These are phyloP conservation scores for Trametopsis cervina DNA, from an alignment of 768 basidiomycete species.

Conservation along the genomic window DNA sequence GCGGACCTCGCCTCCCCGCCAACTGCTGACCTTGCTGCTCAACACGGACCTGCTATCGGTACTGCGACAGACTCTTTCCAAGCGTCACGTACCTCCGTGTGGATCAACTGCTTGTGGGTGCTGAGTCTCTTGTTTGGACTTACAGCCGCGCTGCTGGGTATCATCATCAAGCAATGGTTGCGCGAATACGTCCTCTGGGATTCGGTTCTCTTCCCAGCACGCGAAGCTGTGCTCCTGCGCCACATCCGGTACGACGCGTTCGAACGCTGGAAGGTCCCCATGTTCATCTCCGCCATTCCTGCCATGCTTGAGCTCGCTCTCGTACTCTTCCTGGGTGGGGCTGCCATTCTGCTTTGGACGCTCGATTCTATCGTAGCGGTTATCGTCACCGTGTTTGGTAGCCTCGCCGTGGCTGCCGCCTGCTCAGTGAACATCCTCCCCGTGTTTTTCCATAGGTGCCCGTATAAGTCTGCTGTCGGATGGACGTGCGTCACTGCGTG, in stretches of 20 bases:
- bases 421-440: slow-evolving; percentile 1
- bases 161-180: slow-evolving; percentile 6
- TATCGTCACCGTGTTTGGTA: neutral
- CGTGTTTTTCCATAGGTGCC: neutral
- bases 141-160: slow-evolving; percentile 3
- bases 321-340: slow-evolving; percentile 3
- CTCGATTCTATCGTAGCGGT: slow-evolving; percentile 1
- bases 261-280: slow-evolving; percentile 1
- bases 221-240: slow-evolving; percentile 1
- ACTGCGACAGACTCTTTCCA: neutral
- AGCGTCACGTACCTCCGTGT: neutral
- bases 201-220: neutral
- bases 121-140: slow-evolving; percentile 4
- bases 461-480: slow-evolving; percentile 6
- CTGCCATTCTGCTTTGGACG: slow-evolving; percentile 4
- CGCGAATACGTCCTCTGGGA: slow-evolving; percentile 6
- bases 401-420: neutral
- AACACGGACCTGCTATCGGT: neutral
- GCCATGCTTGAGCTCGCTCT: slow-evolving; percentile 2
- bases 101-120: slow-evolving; percentile 2
- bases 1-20: neutral
- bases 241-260: slow-evolving; percentile 2
- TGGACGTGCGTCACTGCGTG: slow-evolving; percentile 3
- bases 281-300: neutral
- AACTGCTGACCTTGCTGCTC: neutral